A percentile compares a stretch with the other conserved stretches of the same genome.
Evolutionary conservation across 805 yeast species (phyloP).

Genomic region (Metschnikowia corniflorae): DNA sequence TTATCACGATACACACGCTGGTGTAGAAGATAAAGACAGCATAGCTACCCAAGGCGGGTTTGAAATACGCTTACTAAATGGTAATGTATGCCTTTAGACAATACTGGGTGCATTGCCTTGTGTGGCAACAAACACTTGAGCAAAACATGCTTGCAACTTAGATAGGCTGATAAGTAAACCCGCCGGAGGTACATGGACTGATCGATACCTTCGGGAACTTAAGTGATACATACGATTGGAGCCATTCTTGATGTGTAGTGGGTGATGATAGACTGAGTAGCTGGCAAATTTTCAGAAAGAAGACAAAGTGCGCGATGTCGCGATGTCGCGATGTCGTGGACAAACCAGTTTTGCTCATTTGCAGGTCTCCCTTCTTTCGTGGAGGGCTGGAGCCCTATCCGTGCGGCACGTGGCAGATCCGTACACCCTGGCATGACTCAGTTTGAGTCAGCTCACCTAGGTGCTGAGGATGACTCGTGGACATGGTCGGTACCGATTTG

Average conservation of each 20-base stretch:
- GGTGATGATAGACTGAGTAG: too few species aligned
- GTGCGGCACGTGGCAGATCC: too few species aligned
- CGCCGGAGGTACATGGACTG: slow-evolving; percentile 37
- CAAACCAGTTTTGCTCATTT: too few species aligned
- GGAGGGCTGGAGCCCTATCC: too few species aligned
- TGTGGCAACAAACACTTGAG: slow-evolving; percentile 5
- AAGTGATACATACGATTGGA: slow-evolving; percentile 76
- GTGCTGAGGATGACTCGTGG: too few species aligned
- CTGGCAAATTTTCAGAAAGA: too few species aligned
- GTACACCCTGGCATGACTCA: too few species aligned
- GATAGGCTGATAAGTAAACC: slow-evolving; percentile 22
- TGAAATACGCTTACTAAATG: slow-evolving; percentile 13
- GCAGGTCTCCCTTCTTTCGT: too few species aligned
- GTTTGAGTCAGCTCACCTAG: too few species aligned
- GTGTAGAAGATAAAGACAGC: slow-evolving; percentile 40
- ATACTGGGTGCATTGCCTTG: slow-evolving; percentile 8
- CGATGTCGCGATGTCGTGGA: too few species aligned
- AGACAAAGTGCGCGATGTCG: too few species aligned
- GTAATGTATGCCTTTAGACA: slow-evolving; percentile 7
- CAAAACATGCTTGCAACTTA: slow-evolving; percentile 4
- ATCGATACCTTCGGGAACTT: slow-evolving; percentile 20
- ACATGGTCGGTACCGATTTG: too few species aligned
- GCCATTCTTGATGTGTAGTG: slow-evolving; percentile 55
- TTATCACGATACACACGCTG: slow-evolving; percentile 23
- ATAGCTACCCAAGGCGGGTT: slow-evolving; percentile 47